Evolutionary conservation across 495 filamentous ascomycete genomes (phyloP).

Genomic region (Talaromyces proteolyticus): DNA sequence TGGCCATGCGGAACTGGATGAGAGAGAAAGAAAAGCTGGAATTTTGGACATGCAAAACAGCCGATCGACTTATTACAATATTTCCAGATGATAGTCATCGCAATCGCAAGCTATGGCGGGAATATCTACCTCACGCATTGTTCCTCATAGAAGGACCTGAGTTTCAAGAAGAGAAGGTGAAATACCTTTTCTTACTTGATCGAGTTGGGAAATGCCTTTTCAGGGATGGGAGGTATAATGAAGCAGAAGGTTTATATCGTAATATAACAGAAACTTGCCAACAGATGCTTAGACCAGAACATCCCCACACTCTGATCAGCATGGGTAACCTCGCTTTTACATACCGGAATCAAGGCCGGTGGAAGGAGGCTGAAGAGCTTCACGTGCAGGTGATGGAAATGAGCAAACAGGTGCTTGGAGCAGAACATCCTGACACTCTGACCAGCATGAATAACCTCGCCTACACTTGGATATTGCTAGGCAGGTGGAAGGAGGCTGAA

Average conservation of each 20-base stretch:
- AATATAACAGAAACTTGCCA: constrained; percentile 10
- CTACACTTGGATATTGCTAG: no score
- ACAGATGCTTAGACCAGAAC: constrained; percentile 8
- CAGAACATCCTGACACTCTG: no score
- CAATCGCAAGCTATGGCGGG: constrained; percentile 8
- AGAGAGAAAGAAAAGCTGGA: background rate
- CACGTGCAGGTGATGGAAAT: no score
- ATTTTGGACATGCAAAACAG: background rate
- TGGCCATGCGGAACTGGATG: constrained; percentile 18
- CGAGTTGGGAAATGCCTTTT: background rate
- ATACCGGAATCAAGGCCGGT: no score
- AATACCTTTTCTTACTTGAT: background rate
- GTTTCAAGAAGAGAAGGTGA: background rate
- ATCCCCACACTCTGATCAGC: constrained; percentile 17
- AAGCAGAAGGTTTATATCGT: constrained; percentile 21
- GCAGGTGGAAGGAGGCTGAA: no score
- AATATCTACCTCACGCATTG: constrained; percentile 10
- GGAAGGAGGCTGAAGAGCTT: no score
- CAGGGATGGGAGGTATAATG: constrained; percentile 14
- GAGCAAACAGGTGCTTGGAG: no score
- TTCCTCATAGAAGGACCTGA: constrained; percentile 1
- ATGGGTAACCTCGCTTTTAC: constrained; percentile 21
- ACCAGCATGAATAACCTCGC: no score
- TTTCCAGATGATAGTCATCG: constrained; percentile 6
- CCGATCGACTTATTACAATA: background rate